phyloP scores from a whole-genome alignment of 805 yeast species.

The Nakazawaea pomicola region DNA sequence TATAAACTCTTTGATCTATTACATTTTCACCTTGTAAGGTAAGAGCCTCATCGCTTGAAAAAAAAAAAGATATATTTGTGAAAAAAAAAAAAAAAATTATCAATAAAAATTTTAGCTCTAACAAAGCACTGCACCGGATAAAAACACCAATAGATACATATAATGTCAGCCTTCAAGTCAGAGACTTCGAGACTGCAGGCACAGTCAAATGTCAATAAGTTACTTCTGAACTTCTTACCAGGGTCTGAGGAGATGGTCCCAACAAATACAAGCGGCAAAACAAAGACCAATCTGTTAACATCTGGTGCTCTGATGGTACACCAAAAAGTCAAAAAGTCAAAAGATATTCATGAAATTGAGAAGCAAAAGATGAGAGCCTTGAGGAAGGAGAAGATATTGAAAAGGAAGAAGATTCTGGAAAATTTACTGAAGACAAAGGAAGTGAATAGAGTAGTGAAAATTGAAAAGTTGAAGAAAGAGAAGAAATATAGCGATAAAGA shows the following conservation, averaged over 20 bases:
- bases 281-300: conserved; percentile 18
- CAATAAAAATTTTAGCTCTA: neutral
- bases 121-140: no score
- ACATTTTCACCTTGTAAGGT: no score
- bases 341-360: conserved; percentile 16
- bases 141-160: no score
- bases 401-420: conserved; percentile 13
- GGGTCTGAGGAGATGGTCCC: conserved; percentile 13
- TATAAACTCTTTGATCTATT: no score
- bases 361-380: conserved; percentile 14
- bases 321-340: conserved; percentile 8
- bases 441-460: conserved; percentile 31
- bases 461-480: conserved; percentile 30
- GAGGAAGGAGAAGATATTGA: conserved; percentile 17
- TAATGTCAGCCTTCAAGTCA: conserved; percentile 10
- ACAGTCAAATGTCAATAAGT: conserved; percentile 15
- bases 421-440: conserved; percentile 18
- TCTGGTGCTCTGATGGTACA: conserved; percentile 20
- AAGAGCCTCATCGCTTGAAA: no score
- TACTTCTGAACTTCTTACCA: conserved; percentile 23
- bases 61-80: no score
- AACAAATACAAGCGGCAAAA: conserved; percentile 10
- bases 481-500: conserved; percentile 38
- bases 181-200: conserved; percentile 11
- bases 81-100: no score